These are phyloP conservation scores for Bacterosira constricta DNA, from an alignment of 108 stramenopile genomes.

Conservation along the genomic window DNA sequence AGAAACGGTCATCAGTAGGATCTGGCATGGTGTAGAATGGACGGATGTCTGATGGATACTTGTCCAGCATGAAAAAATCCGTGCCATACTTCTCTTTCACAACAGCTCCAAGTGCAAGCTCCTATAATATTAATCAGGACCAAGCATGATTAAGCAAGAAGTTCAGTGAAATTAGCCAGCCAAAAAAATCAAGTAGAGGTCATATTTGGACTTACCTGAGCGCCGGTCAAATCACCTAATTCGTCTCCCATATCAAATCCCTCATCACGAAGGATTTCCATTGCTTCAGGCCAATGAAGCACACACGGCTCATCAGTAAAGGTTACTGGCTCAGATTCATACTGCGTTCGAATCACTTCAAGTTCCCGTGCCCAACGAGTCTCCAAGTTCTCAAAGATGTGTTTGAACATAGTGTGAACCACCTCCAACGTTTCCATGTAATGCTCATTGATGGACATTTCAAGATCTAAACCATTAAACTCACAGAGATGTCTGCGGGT, in stretches of 20 bases:
- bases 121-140: conserved; percentile 39
- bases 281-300: conserved; percentile 96
- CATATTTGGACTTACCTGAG: conserved; percentile 52
- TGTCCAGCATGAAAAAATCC: conserved; percentile 98
- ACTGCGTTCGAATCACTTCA: conserved; percentile 89
- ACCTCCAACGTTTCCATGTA: conserved; percentile 95
- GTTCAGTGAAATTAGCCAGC: neutral
- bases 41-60: conserved; percentile 89
- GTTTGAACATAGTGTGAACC: conserved; percentile 92
- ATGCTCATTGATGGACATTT: conserved; percentile 96
- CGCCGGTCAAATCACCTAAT: conserved; percentile 88
- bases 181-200: neutral
- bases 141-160: neutral
- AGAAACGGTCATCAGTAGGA: conserved; percentile 83
- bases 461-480: conserved; percentile 96
- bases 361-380: conserved; percentile 80
- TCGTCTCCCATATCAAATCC: conserved; percentile 90
- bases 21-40: conserved; percentile 99
- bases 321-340: conserved; percentile 85
- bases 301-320: conserved; percentile 96
- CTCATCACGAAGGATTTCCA: conserved; percentile 77
- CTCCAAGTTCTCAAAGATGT: conserved; percentile 94
- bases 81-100: conserved; percentile 95
- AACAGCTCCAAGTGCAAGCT: conserved; percentile 87
- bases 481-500: conserved; percentile 96